These are phyloP conservation scores for Termitomyces sp. DNA, from an alignment of 768 basidiomycete genomes.

Conservation along the genomic window DNA sequence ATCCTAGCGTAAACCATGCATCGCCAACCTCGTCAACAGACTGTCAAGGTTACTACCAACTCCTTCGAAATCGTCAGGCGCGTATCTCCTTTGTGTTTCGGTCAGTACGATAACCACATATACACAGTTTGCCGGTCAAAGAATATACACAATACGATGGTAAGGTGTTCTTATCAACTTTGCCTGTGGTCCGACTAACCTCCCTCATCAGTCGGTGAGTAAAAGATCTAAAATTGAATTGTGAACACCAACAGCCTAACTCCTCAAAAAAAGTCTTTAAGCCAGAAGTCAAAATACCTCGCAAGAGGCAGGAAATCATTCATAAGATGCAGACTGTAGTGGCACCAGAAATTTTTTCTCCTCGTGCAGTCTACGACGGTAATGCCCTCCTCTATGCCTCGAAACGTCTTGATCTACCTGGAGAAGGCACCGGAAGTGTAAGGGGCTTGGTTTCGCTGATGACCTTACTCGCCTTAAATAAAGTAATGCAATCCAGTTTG, in stretches of 20 bases:
- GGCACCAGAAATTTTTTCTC: conserved; percentile 32
- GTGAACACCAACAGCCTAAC: neutral
- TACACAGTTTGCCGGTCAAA: conserved; percentile 21
- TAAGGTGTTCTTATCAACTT: conserved; percentile 4
- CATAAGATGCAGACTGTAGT: conserved; percentile 35
- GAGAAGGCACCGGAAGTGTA: conserved; percentile 26
- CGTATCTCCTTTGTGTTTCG: neutral
- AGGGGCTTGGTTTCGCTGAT: neutral
- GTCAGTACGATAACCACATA: neutral
- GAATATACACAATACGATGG: conserved; percentile 28
- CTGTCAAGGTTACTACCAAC: conserved; percentile 24
- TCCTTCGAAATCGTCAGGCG: conserved; percentile 25
- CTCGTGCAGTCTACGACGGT: conserved; percentile 45
- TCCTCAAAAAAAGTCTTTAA: conserved; percentile 12
- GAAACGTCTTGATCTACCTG: conserved; percentile 21
- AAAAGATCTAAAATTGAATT: neutral
- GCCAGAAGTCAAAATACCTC: conserved; percentile 19
- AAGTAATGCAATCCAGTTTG: conserved; percentile 28
- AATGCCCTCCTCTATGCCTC: conserved; percentile 38
- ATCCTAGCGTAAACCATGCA: neutral
- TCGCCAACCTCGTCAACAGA: conserved; percentile 5
- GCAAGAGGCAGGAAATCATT: conserved; percentile 29
- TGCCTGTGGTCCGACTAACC: neutral
- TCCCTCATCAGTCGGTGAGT: conserved; percentile 3
- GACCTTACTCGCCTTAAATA: neutral